Conservation (phyloP, 306 rosid species). For the Acacia crassicarpa region DNA sequence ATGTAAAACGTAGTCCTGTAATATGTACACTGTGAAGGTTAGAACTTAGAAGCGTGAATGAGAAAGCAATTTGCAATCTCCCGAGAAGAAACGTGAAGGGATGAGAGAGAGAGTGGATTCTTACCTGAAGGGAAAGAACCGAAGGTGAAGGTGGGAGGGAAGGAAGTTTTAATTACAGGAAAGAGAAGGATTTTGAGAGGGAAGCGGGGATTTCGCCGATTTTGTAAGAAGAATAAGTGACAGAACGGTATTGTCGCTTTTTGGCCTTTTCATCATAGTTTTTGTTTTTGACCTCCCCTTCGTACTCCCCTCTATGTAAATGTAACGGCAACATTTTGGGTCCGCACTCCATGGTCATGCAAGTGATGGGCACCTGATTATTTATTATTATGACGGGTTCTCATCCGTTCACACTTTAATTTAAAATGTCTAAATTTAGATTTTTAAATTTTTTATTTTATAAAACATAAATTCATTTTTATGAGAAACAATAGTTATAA, state of each 20-base stretch:
- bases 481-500: no score
- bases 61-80: constrained; percentile 24
- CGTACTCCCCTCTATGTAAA: background rate
- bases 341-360: no score
- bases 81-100: constrained; percentile 26
- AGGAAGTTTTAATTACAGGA: constrained; percentile 41
- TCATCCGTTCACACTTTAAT: no score
- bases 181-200: constrained; percentile 7
- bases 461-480: no score
- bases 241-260: constrained; percentile 50
- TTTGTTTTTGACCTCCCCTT: constrained; percentile 6
- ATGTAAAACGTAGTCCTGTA: background rate
- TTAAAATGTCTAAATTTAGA: no score
- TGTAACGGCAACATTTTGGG: constrained; percentile 29
- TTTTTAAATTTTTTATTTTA: no score
- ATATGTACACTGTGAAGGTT: background rate
- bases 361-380: no score
- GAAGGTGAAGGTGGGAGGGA: constrained; percentile 38
- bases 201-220: constrained; percentile 40
- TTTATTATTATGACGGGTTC: no score
- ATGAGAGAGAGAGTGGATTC: constrained; percentile 75
- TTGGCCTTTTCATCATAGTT: constrained; percentile 35
- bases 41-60: background rate
- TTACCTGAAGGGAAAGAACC: constrained; percentile 64
- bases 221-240: background rate